phyloP scores from a whole-genome alignment of 768 basidiomycete species.

The Termitomyces sp. region DNA sequence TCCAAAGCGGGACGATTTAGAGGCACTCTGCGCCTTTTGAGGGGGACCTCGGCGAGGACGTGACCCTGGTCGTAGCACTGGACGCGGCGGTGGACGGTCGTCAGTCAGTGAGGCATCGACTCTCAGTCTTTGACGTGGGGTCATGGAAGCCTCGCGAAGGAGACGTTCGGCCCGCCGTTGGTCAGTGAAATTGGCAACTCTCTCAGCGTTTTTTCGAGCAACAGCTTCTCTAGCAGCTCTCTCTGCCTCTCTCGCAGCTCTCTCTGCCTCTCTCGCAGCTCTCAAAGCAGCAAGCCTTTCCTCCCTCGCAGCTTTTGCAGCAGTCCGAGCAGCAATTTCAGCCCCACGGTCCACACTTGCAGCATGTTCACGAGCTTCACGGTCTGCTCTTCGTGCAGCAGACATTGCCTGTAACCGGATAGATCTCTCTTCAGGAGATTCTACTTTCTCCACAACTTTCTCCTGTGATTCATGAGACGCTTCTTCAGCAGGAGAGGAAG shows the following conservation, averaged over 20 bases:
- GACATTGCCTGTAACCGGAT: background rate
- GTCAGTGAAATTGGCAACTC: conserved; percentile 8
- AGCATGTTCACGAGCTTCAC: conserved; percentile 2
- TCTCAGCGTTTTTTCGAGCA: background rate
- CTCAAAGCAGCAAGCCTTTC: background rate
- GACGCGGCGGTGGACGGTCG: background rate
- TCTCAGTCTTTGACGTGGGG: background rate
- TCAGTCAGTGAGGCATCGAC: background rate
- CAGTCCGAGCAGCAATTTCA: background rate
- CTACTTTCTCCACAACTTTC: background rate
- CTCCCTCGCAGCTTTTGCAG: background rate
- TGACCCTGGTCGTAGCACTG: background rate
- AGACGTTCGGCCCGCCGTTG: conserved; percentile 19
- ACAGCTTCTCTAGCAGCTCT: background rate
- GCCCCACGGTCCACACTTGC: background rate
- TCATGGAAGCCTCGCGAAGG: conserved; percentile 11
- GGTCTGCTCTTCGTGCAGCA: conserved; percentile 1
- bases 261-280: background rate
- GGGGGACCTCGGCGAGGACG: background rate
- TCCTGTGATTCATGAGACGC: too few relatives aligned
- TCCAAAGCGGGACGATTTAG: background rate
- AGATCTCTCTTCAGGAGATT: background rate
- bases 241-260: background rate
- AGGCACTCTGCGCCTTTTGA: background rate
- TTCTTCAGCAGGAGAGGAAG: background rate